Conservation (phyloP, 2,329 filamentous ascomycete genomes). For the Cercospora sp. region DNA sequence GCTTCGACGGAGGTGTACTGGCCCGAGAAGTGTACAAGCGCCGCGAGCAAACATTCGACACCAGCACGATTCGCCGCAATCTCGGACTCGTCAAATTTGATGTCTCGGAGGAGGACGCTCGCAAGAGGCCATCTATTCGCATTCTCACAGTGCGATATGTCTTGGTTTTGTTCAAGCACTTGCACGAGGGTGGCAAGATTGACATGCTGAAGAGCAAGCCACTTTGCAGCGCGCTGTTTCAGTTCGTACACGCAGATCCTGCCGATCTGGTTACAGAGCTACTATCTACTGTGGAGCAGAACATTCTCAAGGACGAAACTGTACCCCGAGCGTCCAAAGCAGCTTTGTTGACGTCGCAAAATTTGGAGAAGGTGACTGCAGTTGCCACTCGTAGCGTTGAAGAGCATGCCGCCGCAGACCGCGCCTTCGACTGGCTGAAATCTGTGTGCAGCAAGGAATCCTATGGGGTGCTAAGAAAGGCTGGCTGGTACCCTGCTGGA, state of each 20-base stretch:
- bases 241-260: constrained; percentile 74
- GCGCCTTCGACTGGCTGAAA: constrained; percentile 73
- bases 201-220: constrained; percentile 77
- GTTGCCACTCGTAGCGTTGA: constrained; percentile 58
- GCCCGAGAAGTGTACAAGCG: constrained; percentile 72
- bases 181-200: constrained; percentile 73
- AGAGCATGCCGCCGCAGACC: constrained; percentile 61
- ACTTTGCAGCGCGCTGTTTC: constrained; percentile 69
- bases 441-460: constrained; percentile 71
- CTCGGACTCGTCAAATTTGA: constrained; percentile 66
- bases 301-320: constrained; percentile 72
- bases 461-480: constrained; percentile 72
- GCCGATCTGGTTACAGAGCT: constrained; percentile 73
- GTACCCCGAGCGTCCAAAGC: constrained; percentile 70
- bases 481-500: constrained; percentile 80
- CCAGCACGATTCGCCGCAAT: constrained; percentile 74
- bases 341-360: constrained; percentile 45
- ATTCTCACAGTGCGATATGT: constrained; percentile 82
- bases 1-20: constrained; percentile 79
- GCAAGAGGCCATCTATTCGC: constrained; percentile 72
- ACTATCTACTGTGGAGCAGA: constrained; percentile 66
- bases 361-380: constrained; percentile 44
- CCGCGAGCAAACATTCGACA: constrained; percentile 70
- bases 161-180: constrained; percentile 73
- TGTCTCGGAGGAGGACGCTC: constrained; percentile 56